phyloP scores from a whole-genome alignment of 2,329 filamentous ascomycete species.

The Ophiostoma triangulosporum region DNA sequence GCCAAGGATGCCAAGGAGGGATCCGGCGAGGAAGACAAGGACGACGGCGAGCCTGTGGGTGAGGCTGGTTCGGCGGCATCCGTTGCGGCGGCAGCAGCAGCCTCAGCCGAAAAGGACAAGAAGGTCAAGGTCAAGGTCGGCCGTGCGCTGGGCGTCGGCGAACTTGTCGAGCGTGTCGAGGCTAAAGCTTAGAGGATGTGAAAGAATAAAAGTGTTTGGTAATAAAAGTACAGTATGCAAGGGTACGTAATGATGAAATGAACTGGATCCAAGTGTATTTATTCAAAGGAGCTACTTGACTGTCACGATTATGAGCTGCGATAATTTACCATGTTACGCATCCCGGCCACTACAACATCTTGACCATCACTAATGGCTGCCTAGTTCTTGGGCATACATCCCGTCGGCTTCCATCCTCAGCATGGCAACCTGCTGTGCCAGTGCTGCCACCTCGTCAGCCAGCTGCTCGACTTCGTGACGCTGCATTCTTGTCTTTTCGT shows the following conservation, averaged over 20 bases:
- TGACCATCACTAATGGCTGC: constrained; percentile 16
- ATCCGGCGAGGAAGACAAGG: constrained; percentile 21
- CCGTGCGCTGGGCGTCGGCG: constrained; percentile 62
- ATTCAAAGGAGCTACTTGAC: too few species aligned
- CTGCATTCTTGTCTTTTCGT: constrained; percentile 12
- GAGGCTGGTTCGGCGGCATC: constrained; percentile 41
- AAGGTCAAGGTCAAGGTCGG: constrained; percentile 82
- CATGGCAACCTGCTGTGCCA: constrained; percentile 25
- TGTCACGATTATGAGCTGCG: too few species aligned
- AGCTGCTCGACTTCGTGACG: constrained; percentile 17
- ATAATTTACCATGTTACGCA: too few species aligned
- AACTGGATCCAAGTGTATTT: too few species aligned
- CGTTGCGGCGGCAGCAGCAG: constrained; percentile 13
- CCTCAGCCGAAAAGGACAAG: constrained; percentile 31
- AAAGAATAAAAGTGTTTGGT: too few species aligned
- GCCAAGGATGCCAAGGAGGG: constrained; percentile 23
- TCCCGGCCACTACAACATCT: too few species aligned
- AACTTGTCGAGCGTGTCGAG: constrained; percentile 60
- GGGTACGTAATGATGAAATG: too few species aligned
- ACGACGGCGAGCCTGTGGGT: constrained; percentile 61
- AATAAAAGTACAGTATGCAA: background rate
- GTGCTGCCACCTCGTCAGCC: constrained; percentile 25
- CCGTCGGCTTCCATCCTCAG: constrained; percentile 33
- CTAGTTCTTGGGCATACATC: constrained; percentile 31
- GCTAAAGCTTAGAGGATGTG: constrained; percentile 22